Evolutionary conservation across 164 flowering plant genomes (phyloP).

Genomic region (Chloranthus sessilifolius): DNA sequence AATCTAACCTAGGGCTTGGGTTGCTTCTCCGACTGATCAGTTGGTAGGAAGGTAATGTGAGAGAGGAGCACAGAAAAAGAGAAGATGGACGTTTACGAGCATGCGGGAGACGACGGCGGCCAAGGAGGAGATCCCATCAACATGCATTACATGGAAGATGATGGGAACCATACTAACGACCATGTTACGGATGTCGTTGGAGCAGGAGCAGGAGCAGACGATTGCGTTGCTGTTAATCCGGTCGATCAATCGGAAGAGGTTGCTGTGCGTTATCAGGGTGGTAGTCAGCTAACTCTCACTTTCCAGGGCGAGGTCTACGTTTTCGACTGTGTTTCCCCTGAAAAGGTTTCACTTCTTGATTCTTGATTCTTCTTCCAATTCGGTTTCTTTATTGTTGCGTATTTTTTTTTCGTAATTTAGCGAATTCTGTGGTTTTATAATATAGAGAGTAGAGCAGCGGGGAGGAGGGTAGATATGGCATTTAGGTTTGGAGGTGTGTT

Average conservation of each 20-base stretch:
- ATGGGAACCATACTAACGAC: not conserved
- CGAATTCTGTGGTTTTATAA: no score
- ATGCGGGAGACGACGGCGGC: no score
- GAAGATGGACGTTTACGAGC: no score
- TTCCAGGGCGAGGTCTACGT: conserved; percentile 64
- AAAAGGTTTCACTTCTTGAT: conserved; percentile 38
- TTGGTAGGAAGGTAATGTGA: no score
- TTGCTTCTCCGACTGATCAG: no score
- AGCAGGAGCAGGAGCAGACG: not conserved
- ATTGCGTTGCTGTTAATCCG: not conserved
- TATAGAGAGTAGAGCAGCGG: not conserved
- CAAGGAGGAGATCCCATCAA: not conserved
- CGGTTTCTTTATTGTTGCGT: not conserved
- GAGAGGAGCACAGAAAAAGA: no score
- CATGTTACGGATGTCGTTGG: not conserved
- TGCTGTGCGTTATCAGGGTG: not conserved
- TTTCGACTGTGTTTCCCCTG: conserved; percentile 49
- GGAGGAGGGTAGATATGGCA: not conserved
- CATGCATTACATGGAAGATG: not conserved
- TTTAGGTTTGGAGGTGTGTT: no score
- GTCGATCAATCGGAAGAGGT: not conserved
- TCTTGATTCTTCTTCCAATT: not conserved
- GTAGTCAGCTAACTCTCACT: conserved; percentile 51
- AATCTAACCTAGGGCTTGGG: no score
- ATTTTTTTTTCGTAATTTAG: not conserved